Evolutionary conservation across 2,329 filamentous ascomycete genomes (phyloP).

Genomic region (Hypoxylon sp.): DNA sequence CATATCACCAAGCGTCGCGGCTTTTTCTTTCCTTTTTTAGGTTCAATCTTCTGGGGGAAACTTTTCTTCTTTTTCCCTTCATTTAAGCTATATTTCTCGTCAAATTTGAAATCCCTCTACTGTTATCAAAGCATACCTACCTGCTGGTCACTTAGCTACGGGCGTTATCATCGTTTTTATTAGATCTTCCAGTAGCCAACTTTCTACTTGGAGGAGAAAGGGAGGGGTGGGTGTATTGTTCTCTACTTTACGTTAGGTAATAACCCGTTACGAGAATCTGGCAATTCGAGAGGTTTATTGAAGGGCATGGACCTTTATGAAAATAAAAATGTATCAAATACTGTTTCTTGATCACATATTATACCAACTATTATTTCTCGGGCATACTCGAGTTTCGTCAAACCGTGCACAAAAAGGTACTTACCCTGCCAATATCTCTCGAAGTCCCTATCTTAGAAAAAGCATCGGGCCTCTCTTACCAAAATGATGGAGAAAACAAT

Average conservation of each 20-base stretch:
- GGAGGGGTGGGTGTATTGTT: neutral
- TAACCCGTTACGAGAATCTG: neutral
- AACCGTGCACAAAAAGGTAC: neutral
- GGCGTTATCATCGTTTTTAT: neutral
- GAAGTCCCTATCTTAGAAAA: neutral
- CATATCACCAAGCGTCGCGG: constrained; percentile 26
- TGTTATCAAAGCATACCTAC: constrained; percentile 1
- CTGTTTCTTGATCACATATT: neutral
- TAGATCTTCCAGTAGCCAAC: neutral
- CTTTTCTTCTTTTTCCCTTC: too few species aligned
- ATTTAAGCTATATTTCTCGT: constrained; percentile 14
- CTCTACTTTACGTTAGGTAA: neutral
- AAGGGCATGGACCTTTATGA: constrained; percentile 9
- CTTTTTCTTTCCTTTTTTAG: constrained; percentile 25
- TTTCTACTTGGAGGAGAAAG: neutral
- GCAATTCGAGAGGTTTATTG: neutral
- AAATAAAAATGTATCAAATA: constrained; percentile 10
- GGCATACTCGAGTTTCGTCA: neutral
- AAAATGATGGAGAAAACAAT: neutral
- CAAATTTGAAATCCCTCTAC: constrained; percentile 5
- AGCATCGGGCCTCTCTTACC: neutral
- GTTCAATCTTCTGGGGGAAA: constrained; percentile 4
- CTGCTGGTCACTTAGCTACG: neutral
- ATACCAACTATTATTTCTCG: neutral
- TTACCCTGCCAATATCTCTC: neutral